phyloP scores from a whole-genome alignment of 441 rosid species.

The Dalechampia spathulata region DNA sequence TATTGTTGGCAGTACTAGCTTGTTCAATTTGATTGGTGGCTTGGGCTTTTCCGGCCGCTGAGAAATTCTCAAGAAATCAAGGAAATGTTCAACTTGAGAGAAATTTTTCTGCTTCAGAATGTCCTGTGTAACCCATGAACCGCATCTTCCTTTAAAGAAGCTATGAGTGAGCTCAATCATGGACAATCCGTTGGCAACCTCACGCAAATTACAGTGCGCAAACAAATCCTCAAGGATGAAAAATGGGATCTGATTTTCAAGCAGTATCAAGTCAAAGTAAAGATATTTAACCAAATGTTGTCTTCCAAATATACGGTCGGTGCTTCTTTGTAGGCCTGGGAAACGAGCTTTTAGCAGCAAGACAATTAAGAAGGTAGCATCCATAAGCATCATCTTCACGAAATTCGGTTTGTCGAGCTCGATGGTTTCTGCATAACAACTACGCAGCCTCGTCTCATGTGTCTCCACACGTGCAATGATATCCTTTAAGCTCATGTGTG shows the following conservation, averaged over 20 bases:
- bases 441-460: not conserved
- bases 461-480: not conserved
- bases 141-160: too few relatives aligned
- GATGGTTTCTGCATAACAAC: constrained; percentile 9
- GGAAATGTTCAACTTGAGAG: not conserved
- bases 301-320: not conserved
- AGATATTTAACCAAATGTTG: not conserved
- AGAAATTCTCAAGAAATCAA: not conserved
- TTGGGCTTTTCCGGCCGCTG: not conserved
- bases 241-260: too few relatives aligned
- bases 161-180: not conserved
- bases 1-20: not conserved
- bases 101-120: not conserved
- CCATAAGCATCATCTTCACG: not conserved
- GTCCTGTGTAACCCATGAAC: too few relatives aligned
- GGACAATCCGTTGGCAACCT: not conserved
- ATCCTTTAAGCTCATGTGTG: not conserved
- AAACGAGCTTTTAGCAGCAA: not conserved
- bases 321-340: too few relatives aligned
- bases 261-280: constrained; percentile 12
- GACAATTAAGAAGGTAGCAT: not conserved
- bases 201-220: not conserved
- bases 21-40: not conserved
- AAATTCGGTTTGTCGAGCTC: not conserved
- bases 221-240: not conserved